Percentiles rank a stretch among this genome's conserved stretches.
Evolutionary conservation across 805 yeast genomes (phyloP).

Genomic region (Henningerozyma blattae): DNA sequence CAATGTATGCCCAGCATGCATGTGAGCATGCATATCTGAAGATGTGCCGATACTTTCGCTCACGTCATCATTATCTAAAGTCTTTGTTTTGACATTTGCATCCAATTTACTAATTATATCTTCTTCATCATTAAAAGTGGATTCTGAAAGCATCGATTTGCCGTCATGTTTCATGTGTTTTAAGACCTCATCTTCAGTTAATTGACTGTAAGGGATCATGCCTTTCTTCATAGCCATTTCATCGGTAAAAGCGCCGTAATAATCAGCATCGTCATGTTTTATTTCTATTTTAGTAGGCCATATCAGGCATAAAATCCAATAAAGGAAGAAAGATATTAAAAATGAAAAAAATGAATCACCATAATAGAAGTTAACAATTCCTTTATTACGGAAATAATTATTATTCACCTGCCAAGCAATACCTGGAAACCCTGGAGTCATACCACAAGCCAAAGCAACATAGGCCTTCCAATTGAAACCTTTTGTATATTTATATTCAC

Average conservation of each 20-base stretch:
- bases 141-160: no score
- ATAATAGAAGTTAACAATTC: conserved; percentile 31
- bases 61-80: no score
- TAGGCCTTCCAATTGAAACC: conserved; percentile 31
- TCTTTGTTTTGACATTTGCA: no score
- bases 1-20: no score
- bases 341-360: conserved; percentile 35
- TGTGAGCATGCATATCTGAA: no score
- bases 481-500: conserved; percentile 27
- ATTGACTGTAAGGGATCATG: conserved; percentile 23
- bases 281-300: conserved; percentile 28
- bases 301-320: conserved; percentile 23
- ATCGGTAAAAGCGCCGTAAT: conserved; percentile 27
- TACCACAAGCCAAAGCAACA: conserved; percentile 24
- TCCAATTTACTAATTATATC: no score
- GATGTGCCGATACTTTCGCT: no score
- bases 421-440: conserved; percentile 42
- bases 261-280: conserved; percentile 29
- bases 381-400: conserved; percentile 19
- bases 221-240: conserved; percentile 25
- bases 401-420: conserved; percentile 26
- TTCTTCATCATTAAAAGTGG: no score
- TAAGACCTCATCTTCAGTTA: conserved; percentile 17
- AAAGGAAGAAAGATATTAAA: conserved; percentile 27
- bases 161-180: no score